Conservation (phyloP, 345 rosid genomes). For the Arabidopsis suecica region DNA sequence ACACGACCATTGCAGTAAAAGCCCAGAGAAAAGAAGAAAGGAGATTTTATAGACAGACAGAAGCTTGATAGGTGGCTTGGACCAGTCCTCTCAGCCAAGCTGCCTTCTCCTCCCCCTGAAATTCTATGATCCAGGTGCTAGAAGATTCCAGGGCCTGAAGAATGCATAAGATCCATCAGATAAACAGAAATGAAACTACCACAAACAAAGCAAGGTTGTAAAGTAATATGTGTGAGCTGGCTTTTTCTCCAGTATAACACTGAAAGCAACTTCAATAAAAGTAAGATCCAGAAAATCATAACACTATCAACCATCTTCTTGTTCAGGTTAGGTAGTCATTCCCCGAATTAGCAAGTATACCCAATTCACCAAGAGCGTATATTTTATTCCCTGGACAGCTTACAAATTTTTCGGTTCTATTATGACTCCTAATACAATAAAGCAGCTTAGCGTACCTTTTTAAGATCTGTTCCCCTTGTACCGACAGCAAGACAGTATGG, state of each 20-base stretch:
- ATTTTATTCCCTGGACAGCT: conserved; percentile 11
- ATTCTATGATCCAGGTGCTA: conserved; percentile 90
- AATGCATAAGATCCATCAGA: conserved; percentile 30
- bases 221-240: conserved; percentile 16
- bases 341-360: conserved; percentile 27
- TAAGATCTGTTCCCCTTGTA: conserved; percentile 74
- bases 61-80: conserved; percentile 94
- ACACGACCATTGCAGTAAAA: conserved; percentile 30
- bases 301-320: conserved; percentile 25
- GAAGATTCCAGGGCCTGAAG: conserved; percentile 91
- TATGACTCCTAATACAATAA: conserved; percentile 27
- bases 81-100: conserved; percentile 87
- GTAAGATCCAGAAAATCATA: conserved; percentile 28
- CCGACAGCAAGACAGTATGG: conserved; percentile 79
- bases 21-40: conserved; percentile 20
- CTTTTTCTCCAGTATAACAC: conserved; percentile 24
- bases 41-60: conserved; percentile 56
- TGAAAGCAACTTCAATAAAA: conserved; percentile 26
- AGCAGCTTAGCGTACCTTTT: conserved; percentile 60
- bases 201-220: conserved; percentile 24
- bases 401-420: not conserved
- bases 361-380: conserved; percentile 22
- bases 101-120: conserved; percentile 71
- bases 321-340: conserved; percentile 14
- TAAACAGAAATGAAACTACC: conserved; percentile 17